A percentile compares a stretch with the other conserved stretches of the same genome.
Evolutionary conservation across 257 asterid genomes (phyloP).

Genomic region (Eustoma russellianum): DNA sequence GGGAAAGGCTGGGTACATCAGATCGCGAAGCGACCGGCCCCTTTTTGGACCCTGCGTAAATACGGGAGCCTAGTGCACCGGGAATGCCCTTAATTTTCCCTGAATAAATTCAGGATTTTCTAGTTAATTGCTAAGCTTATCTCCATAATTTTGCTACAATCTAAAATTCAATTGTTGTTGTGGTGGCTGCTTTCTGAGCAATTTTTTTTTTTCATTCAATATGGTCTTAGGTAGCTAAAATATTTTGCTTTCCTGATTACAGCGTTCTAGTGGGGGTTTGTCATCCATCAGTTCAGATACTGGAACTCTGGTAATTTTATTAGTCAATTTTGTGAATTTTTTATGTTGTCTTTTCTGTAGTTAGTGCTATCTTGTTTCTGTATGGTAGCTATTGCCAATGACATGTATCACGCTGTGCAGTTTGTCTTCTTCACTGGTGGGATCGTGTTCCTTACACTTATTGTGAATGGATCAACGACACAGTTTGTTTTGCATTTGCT

Average conservation of each 20-base stretch:
- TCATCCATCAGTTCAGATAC: slow-evolving; percentile 61
- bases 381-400: neutral
- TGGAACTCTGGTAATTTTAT: slow-evolving; percentile 61
- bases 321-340: slow-evolving; percentile 4
- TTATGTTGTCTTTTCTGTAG: neutral
- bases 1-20: too few species aligned
- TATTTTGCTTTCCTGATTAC: slow-evolving; percentile 26
- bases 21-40: too few species aligned
- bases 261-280: slow-evolving; percentile 72
- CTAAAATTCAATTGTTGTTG: neutral
- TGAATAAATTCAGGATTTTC: too few species aligned
- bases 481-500: slow-evolving; percentile 65
- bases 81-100: too few species aligned
- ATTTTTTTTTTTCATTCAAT: neutral
- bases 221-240: slow-evolving; percentile 6
- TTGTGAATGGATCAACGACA: slow-evolving; percentile 91
- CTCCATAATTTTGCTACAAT: too few species aligned
- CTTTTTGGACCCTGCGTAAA: too few species aligned
- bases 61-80: too few species aligned
- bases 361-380: neutral
- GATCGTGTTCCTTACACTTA: slow-evolving; percentile 83
- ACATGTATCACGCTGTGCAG: slow-evolving; percentile 33
- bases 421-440: slow-evolving; percentile 97
- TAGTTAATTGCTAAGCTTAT: neutral
- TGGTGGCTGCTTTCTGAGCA: neutral